These are phyloP conservation scores for Taxawa tesnikishii DNA, from an alignment of 2,329 filamentous ascomycete species.

Conservation along the genomic window DNA sequence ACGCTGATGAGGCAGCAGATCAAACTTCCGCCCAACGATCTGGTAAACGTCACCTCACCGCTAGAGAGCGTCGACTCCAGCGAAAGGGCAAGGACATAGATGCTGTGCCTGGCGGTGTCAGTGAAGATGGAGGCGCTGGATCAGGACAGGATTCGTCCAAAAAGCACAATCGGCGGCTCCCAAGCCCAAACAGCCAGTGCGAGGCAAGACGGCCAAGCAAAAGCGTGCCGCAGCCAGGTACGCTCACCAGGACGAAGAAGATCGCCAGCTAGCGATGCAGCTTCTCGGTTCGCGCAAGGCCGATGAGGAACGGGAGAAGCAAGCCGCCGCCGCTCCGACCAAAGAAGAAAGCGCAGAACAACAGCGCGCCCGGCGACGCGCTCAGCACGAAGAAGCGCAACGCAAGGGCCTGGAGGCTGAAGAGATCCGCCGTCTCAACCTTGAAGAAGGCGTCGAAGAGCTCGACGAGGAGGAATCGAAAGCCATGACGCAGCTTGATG, in stretches of 20 bases:
- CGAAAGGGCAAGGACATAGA: slow-evolving; percentile 17
- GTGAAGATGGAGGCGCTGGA: slow-evolving; percentile 9
- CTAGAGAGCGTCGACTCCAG: slow-evolving; percentile 23
- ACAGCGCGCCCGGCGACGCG: slow-evolving; percentile 58
- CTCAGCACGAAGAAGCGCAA: slow-evolving; percentile 68
- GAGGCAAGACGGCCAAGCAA: slow-evolving; percentile 69
- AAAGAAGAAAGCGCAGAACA: slow-evolving; percentile 56
- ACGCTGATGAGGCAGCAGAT: slow-evolving; percentile 16
- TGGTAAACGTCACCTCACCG: slow-evolving; percentile 22
- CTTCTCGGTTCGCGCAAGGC: slow-evolving; percentile 70
- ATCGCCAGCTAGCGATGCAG: slow-evolving; percentile 68
- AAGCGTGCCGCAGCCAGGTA: slow-evolving; percentile 88
- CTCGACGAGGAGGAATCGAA: slow-evolving; percentile 19
- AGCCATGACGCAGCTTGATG: slow-evolving; percentile 49
- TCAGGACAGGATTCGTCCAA: slow-evolving; percentile 10
- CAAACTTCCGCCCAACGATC: slow-evolving; percentile 10
- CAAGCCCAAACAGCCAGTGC: slow-evolving; percentile 25
- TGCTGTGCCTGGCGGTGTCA: slow-evolving; percentile 1
- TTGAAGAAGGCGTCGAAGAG: slow-evolving; percentile 40
- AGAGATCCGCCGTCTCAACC: slow-evolving; percentile 47
- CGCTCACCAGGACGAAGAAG: slow-evolving; percentile 87
- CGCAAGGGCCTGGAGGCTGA: slow-evolving; percentile 67
- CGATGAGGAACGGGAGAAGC: slow-evolving; percentile 55
- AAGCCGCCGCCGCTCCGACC: slow-evolving; percentile 43
- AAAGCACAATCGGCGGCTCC: slow-evolving; percentile 9